Evolutionary conservation across 306 rosid genomes (phyloP), one percentile per base, ranked within the genome.

Genomic region (Pyrus bretschneideri): DNA sequence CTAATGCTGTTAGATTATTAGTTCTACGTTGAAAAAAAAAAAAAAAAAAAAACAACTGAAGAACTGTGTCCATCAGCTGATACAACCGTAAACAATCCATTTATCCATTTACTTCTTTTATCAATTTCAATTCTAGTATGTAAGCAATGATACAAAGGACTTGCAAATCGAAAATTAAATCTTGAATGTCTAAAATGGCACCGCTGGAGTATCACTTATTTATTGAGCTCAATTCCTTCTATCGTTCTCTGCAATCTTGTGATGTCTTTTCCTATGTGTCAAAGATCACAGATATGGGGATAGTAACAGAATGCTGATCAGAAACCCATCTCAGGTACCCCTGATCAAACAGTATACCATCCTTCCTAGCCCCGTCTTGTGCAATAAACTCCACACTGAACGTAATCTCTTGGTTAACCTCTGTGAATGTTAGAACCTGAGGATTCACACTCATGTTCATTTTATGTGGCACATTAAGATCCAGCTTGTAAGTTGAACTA

Each of bases 241-340:
- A 4, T 63, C 9, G 13, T 27, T 63, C 38, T 63, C 40, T 60
- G 65, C 18, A 25, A 5, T 27, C 19, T 60, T 60, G 65, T 60
- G 65, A 25, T 25, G 6, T 11, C 6, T 60, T 60, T 63, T 35
- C 31, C 40, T 30, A 8, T 9, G 40, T 62, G 67, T 29, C 23
- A 6, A 70, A 86, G 44, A 51, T 23, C 44, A 79, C 55, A 18
- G 82, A 40, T 42, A 91, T 63, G 67, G 82, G 90, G 80, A 71
- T 84, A 27, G 74, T 76, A 76, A 85, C 90, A 29, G 85, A 69
- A 73, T 87, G 73, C 5, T 40, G 33, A 69, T 57, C 79, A 67
- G 93, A 88, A 54, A 74, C 69, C 96, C 93, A 88, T 23, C 18
- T 77, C 70, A 88, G 31, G 30, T 70, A 84, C 1, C 96, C 93